A percentile compares a stretch with the other conserved stretches of the same genome.
Evolutionary conservation across 371 early-diverging fungal genomes (phyloP).

Genomic region (Lichtheimia ornata): DNA sequence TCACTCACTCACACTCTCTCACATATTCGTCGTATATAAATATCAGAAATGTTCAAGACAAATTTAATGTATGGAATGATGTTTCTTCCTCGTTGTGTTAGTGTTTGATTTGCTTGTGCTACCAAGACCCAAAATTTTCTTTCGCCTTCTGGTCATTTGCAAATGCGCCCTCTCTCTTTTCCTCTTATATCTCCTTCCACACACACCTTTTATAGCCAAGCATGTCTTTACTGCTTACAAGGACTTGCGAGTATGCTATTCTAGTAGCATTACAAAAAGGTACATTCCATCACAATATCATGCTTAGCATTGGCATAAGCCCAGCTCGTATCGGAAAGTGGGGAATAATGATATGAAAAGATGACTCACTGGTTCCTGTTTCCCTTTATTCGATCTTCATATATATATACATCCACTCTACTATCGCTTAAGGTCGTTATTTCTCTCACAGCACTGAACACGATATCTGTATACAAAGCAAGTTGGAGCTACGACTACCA

Average conservation of each 20-base stretch:
- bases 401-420: conserved; percentile 6
- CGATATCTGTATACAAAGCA: conserved; percentile 39
- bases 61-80: too few species aligned
- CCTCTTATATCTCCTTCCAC: conserved; percentile 1
- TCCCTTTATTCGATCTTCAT: conserved; percentile 11
- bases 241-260: conserved; percentile 52
- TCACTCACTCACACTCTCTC: not conserved
- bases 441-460: conserved; percentile 31
- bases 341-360: not conserved
- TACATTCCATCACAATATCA: conserved; percentile 10
- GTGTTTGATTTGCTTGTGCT: too few species aligned
- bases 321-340: not conserved
- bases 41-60: too few species aligned
- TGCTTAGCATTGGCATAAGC: not conserved
- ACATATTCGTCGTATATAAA: not conserved
- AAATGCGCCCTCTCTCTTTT: conserved; percentile 9
- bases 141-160: too few species aligned
- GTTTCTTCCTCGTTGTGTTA: too few species aligned
- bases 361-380: not conserved
- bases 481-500: conserved; percentile 45
- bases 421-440: conserved; percentile 28
- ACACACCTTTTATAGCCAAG: not conserved
- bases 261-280: conserved; percentile 49
- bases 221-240: conserved; percentile 49
- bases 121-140: too few species aligned